phyloP scores from a whole-genome alignment of 129 eudicot genomes.

The Helianthus tuberosus region DNA sequence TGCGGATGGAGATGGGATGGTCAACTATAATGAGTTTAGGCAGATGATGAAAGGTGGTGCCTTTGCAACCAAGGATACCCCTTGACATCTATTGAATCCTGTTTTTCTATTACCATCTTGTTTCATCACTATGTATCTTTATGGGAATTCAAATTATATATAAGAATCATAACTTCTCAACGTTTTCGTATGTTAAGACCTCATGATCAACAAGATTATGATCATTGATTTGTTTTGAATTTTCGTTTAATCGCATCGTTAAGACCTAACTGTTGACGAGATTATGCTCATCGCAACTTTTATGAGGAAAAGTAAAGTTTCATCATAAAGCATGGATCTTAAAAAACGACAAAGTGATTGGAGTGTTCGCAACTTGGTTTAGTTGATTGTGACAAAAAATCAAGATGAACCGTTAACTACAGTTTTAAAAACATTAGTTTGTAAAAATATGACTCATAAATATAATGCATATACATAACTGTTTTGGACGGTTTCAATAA shows the following conservation, averaged over 20 bases:
- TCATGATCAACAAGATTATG: neutral
- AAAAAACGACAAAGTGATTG: too few species aligned
- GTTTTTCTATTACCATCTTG: constrained; percentile 10
- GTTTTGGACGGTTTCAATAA: too few species aligned
- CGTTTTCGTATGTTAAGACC: neutral
- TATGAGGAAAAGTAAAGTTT: neutral
- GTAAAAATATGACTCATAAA: too few species aligned
- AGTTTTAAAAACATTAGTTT: too few species aligned
- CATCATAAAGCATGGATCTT: too few species aligned
- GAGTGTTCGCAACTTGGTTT: too few species aligned
- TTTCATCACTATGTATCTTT: constrained; percentile 31
- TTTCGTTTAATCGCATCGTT: neutral
- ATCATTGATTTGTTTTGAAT: neutral
- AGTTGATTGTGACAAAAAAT: too few species aligned
- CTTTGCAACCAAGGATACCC: constrained; percentile 51
- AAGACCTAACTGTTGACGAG: neutral
- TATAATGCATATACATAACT: too few species aligned
- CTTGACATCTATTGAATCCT: constrained; percentile 1
- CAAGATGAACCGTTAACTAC: too few species aligned
- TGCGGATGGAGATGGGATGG: constrained; percentile 84
- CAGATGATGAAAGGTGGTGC: constrained; percentile 96
- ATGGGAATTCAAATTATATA: neutral
- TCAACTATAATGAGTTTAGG: constrained; percentile 66
- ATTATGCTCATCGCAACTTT: neutral
- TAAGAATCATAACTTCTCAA: neutral